Base-by-base conservation (phyloP, 208 protist genomes). In the Spongospora subterranea region DNA sequence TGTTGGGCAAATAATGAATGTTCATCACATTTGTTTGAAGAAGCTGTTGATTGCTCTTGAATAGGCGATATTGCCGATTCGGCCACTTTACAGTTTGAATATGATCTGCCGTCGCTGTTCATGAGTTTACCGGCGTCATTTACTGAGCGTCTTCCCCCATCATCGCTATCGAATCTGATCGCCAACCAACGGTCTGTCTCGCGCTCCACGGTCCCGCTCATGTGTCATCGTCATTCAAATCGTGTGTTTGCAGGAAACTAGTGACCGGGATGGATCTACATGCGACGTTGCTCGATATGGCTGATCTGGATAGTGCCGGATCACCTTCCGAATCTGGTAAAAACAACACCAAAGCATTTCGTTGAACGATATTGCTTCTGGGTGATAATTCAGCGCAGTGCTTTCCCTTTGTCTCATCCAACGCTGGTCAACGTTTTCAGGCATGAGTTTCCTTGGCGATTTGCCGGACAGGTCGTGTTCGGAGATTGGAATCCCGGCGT, bases 381-480 rank as follows among this genome's bases (percentile, higher is more conserved):
- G 29, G 54, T 29, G 54, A 65, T 65, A 29, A 29, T 65, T 65
- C 54, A 29, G 54, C 54, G n/a, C n/a, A n/a, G n/a, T n/a, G n/a
- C n/a, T n/a, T n/a, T n/a, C n/a, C 54, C 17, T 17, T 29, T 32
- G 54, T 65, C 20, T 65, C 54, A 17, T 65, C 20, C 17, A 65
- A 65, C 20, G 54, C 20, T 29, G 20, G 20, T 29, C 54, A 17
- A 17, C 29, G 54, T 17, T 65, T 32, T 32, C 54, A 65, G 54
- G 54, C 29, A 65, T 65, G 20, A 65, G 54, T 29, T 65, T 65
- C 54, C 54, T 65, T 17, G 20, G 54, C 54, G 20, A 17, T 32
- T 32, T 65, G 54, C 54, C 54, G 54, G 54, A 65, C 54, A 17
- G 54, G 54, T 65, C 54, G 54, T 65, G 54, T 29, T 65, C 54